These are phyloP conservation scores for Aphanoascus verrucosus DNA, from an alignment of 2,329 filamentous ascomycete species.

Conservation along the genomic window DNA sequence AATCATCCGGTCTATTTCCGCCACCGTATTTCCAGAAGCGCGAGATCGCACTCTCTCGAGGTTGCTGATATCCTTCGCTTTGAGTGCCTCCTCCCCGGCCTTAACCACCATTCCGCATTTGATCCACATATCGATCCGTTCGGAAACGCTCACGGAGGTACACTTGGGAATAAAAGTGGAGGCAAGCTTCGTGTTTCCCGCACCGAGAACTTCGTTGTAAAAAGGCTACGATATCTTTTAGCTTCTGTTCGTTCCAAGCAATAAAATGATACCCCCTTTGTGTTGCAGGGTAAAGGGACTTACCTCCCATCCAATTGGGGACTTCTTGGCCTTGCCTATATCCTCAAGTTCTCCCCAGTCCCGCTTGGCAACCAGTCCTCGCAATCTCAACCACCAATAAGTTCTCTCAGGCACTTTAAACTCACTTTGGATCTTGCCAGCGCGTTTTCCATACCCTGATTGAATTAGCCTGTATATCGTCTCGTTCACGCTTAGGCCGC, in stretches of 20 bases:
- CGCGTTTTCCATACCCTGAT: slow-evolving; percentile 70
- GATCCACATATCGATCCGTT: slow-evolving; percentile 83
- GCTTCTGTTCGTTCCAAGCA: not conserved
- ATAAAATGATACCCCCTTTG: not conserved
- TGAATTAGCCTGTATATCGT: slow-evolving; percentile 82
- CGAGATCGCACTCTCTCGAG: slow-evolving; percentile 63
- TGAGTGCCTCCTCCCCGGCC: slow-evolving; percentile 84
- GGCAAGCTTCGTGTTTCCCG: slow-evolving; percentile 81
- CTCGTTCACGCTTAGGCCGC: slow-evolving; percentile 78
- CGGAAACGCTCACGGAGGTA: slow-evolving; percentile 54
- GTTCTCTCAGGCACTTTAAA: slow-evolving; percentile 90
- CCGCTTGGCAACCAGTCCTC: slow-evolving; percentile 77
- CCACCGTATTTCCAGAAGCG: slow-evolving; percentile 56
- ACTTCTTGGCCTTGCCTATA: slow-evolving; percentile 61
- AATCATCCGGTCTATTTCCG: slow-evolving; percentile 74
- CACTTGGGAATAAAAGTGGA: slow-evolving; percentile 81
- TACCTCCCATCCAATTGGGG: slow-evolving; percentile 93
- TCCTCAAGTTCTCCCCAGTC: slow-evolving; percentile 93
- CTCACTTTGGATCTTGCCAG: slow-evolving; percentile 77
- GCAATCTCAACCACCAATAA: slow-evolving; percentile 74
- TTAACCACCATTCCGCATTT: slow-evolving; percentile 85
- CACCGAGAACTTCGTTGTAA: slow-evolving; percentile 77
- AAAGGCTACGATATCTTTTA: slow-evolving; percentile 54
- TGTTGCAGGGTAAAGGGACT: slow-evolving; percentile 27
- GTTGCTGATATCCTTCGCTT: slow-evolving; percentile 64